Evolutionary conservation across 805 yeast species (phyloP).

Genomic region (Hanseniaspora occidentalis): DNA sequence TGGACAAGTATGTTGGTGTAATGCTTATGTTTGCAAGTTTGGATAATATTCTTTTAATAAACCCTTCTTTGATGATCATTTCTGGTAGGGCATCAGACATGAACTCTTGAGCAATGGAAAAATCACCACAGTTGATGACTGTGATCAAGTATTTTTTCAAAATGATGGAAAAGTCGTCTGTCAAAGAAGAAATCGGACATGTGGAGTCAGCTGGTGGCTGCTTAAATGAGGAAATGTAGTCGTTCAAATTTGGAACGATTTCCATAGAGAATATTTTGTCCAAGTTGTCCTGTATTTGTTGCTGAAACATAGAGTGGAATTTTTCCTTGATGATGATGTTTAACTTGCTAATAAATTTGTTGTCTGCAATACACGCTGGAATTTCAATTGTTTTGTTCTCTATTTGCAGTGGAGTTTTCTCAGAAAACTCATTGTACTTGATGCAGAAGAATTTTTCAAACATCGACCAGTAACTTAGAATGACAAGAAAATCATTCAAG

Average conservation of each 20-base stretch:
- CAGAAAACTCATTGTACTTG: slow-evolving; percentile 43
- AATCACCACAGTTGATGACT: slow-evolving; percentile 60
- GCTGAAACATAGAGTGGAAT: slow-evolving; percentile 47
- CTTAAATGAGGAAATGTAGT: slow-evolving; percentile 18
- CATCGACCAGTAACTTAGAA: slow-evolving; percentile 77
- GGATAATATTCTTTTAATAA: slow-evolving; percentile 39
- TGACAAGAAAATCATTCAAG: slow-evolving; percentile 57
- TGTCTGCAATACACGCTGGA: slow-evolving; percentile 18
- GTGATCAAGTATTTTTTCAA: slow-evolving; percentile 56
- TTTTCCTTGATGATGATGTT: slow-evolving; percentile 20
- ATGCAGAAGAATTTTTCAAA: slow-evolving; percentile 61
- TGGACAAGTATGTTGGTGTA: slow-evolving; percentile 2
- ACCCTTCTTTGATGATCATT: slow-evolving; percentile 2
- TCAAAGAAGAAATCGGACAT: slow-evolving; percentile 64
- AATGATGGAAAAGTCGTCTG: slow-evolving; percentile 74
- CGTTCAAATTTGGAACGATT: slow-evolving; percentile 49
- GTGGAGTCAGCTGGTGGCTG: slow-evolving; percentile 14
- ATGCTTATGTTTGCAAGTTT: slow-evolving; percentile 23
- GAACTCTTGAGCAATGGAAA: slow-evolving; percentile 14
- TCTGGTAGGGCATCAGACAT: slow-evolving; percentile 12
- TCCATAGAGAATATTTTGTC: slow-evolving; percentile 64
- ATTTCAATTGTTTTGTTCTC: slow-evolving; percentile 4
- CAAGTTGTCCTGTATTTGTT: slow-evolving; percentile 1
- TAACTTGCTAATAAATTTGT: slow-evolving; percentile 17
- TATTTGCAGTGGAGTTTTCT: background rate